These are phyloP conservation scores for Termitomyces sp. DNA, from an alignment of 768 basidiomycete genomes.

Conservation along the genomic window DNA sequence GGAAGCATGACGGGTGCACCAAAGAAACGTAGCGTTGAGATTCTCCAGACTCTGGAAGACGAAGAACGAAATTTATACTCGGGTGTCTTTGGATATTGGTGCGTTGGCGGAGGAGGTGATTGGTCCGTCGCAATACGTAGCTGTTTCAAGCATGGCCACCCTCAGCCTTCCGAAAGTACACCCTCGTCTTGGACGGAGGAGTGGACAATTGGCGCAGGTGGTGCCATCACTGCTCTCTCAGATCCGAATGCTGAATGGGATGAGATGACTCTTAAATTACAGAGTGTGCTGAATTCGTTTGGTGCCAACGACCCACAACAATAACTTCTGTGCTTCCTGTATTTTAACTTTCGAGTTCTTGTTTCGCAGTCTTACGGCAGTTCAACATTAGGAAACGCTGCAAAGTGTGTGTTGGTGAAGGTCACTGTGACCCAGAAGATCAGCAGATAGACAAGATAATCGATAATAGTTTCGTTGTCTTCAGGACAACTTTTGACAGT, in stretches of 20 bases:
- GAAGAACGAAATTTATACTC: constrained; percentile 78
- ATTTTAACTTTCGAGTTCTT: background rate
- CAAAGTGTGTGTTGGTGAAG: too few species aligned
- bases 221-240: constrained; percentile 92
- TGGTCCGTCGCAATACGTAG: constrained; percentile 95
- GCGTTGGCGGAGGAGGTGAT: constrained; percentile 82
- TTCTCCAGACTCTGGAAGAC: constrained; percentile 76
- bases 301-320: constrained; percentile 19
- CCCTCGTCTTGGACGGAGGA: constrained; percentile 33
- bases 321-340: background rate
- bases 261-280: constrained; percentile 85
- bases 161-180: background rate
- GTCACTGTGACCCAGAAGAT: too few species aligned
- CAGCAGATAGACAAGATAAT: too few species aligned
- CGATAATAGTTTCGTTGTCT: too few species aligned
- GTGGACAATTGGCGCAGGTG: constrained; percentile 88
- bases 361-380: background rate
- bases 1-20: constrained; percentile 98
- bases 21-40: constrained; percentile 89
- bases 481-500: too few species aligned
- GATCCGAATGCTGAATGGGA: constrained; percentile 88
- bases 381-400: too few species aligned
- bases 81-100: constrained; percentile 91
- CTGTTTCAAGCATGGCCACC: constrained; percentile 66
- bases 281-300: constrained; percentile 69